These are phyloP conservation scores for Sphaerulina populicola DNA, from an alignment of 2,329 filamentous ascomycete genomes.

Conservation along the genomic window DNA sequence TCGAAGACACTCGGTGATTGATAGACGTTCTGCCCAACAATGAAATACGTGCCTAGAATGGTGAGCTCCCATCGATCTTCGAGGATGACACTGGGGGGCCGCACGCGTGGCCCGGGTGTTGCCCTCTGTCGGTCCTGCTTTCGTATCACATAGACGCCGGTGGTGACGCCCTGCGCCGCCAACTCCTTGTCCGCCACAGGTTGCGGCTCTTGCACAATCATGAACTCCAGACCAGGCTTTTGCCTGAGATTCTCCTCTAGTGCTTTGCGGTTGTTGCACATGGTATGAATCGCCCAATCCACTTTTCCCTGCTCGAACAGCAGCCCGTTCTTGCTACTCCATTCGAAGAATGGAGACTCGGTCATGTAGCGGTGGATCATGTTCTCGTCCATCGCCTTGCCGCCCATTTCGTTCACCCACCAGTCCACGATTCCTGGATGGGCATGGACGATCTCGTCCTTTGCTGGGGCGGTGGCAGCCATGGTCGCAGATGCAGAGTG, in stretches of 20 bases:
- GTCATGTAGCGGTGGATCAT: conserved; percentile 53
- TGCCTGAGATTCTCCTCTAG: conserved; percentile 49
- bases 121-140: conserved; percentile 47
- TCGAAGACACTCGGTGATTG: conserved; percentile 55
- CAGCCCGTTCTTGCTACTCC: conserved; percentile 52
- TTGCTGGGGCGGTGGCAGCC: conserved; percentile 15
- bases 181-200: conserved; percentile 37
- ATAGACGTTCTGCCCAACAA: conserved; percentile 53
- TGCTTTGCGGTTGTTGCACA: conserved; percentile 47
- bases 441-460: conserved; percentile 24
- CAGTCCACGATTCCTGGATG: conserved; percentile 24
- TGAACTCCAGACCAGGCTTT: conserved; percentile 52
- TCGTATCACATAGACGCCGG: conserved; percentile 52
- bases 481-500: conserved; percentile 9
- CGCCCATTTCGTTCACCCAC: conserved; percentile 21
- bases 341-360: conserved; percentile 56
- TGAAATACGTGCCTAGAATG: conserved; percentile 51
- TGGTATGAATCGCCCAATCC: conserved; percentile 43
- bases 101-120: conserved; percentile 31
- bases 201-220: conserved; percentile 52
- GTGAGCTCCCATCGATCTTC: conserved; percentile 45
- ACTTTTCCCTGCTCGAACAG: conserved; percentile 45
- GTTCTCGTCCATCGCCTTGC: conserved; percentile 34
- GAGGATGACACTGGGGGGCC: conserved; percentile 31
- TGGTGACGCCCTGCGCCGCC: conserved; percentile 28